phyloP scores from a whole-genome alignment of 225 moss, liverwort and hornwort species.

The Sphagnum contortum region DNA sequence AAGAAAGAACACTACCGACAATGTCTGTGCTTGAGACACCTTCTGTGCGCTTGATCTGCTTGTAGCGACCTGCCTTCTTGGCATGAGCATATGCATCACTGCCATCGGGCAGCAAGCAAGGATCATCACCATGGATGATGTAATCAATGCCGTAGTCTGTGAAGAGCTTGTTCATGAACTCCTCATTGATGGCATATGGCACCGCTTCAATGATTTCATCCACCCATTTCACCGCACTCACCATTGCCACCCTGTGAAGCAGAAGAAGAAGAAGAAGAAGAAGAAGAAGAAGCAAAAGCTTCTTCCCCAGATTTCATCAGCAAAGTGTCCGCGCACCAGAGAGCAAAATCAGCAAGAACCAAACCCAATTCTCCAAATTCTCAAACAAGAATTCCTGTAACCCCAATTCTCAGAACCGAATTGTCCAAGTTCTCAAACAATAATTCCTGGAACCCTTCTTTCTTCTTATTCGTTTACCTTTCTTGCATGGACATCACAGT shows the following conservation, averaged over 20 bases:
- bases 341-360: too few relatives aligned
- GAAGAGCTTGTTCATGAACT: constrained; percentile 95
- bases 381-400: not conserved
- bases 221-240: constrained; percentile 96
- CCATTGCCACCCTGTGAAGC: constrained; percentile 77
- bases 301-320: too few relatives aligned
- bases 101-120: constrained; percentile 92
- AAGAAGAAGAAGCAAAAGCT: too few relatives aligned
- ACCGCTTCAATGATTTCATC: constrained; percentile 81
- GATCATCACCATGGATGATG: constrained; percentile 98
- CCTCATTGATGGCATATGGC: constrained; percentile 80
- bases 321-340: too few relatives aligned
- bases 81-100: constrained; percentile 95
- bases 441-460: too few relatives aligned
- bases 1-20: constrained; percentile 46
- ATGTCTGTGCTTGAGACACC: constrained; percentile 98
- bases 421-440: too few relatives aligned
- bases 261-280: too few relatives aligned
- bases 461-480: constrained; percentile 34
- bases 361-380: too few relatives aligned
- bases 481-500: constrained; percentile 99
- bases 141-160: constrained; percentile 81
- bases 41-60: constrained; percentile 98
- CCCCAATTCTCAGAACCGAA: too few relatives aligned
- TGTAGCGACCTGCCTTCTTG: constrained; percentile 90